Evolutionary conservation across 352 stramenopile genomes (phyloP), one percentile per base, ranked within the genome.

Genomic region (Ophiocytium majus): DNA sequence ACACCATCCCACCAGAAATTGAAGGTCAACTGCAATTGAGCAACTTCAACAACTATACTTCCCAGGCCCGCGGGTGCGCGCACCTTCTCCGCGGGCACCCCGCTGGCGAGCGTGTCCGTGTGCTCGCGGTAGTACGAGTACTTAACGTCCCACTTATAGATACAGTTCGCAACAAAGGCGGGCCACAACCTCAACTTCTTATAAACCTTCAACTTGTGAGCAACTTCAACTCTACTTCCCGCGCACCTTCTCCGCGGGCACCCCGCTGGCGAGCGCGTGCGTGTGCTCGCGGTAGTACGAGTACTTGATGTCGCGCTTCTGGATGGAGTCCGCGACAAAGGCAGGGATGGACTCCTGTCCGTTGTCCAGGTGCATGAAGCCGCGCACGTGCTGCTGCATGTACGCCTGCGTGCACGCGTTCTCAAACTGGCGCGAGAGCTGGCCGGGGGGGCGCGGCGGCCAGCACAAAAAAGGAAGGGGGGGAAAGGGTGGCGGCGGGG

Each of bases 361-460:
- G 85, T 96, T 96, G 83, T 96, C 93, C 74, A 96, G 89, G 90
- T 96, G 93, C 93, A 96, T 96, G 86, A 96, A 96, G 81, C 93
- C 93, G 81, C 92, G 89, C 82, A 96, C 95, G 84, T 95, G 94
- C 76, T 92, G 92, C 84, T 92, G 89, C 90, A 91, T 92, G 80
- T 92, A 91, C 0, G 85, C 84, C 88, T 96, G 93, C 86, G 95
- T 96, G 90, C 93, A 96, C 36, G 93, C 92, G 90, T 96, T 96
- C 85, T 96, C 93, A 83, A 96, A 96, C 80, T 91, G 90, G 71
- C 93, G 88, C 64, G 74, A 91, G 81, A 88, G 76, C 66, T 78
- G 66, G 5, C 5, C 43, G 14, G 14, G 5, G 43, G 43, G 43
- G 43, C 14, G n/a, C n/a, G n/a, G n/a, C n/a, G n/a, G n/a, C n/a